Evolutionary conservation across 257 asterid species (phyloP).

Genomic region (Solanum virginianum): DNA sequence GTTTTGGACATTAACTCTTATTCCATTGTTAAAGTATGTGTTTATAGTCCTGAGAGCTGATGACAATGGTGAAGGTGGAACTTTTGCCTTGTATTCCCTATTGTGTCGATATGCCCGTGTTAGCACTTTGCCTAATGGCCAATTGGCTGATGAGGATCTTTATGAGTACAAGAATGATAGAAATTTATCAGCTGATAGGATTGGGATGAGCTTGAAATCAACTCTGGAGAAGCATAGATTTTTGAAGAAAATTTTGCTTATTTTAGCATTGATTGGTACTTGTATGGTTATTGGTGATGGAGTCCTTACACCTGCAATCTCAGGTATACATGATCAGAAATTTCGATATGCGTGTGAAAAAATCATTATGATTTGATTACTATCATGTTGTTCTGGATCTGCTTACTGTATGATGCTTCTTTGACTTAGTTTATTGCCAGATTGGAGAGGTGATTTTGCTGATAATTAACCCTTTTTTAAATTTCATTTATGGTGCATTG

Average conservation of each 20-base stretch:
- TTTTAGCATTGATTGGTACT: constrained; percentile 79
- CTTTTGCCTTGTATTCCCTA: constrained; percentile 76
- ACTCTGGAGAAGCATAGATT: constrained; percentile 60
- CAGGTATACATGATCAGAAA: constrained; percentile 31
- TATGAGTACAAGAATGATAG: constrained; percentile 66
- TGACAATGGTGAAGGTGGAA: constrained; percentile 98
- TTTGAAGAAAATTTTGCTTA: constrained; percentile 55
- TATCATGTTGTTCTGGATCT: not conserved
- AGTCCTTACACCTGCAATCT: constrained; percentile 90
- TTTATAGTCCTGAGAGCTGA: constrained; percentile 82
- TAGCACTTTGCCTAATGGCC: constrained; percentile 79
- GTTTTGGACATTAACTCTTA: constrained; percentile 86
- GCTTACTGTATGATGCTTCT: not conserved
- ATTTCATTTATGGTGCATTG: not conserved
- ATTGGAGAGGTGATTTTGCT: not conserved
- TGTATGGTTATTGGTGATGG: constrained; percentile 99
- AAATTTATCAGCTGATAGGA: constrained; percentile 22
- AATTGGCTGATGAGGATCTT: constrained; percentile 86
- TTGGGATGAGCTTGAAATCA: constrained; percentile 58
- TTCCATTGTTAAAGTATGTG: constrained; percentile 80
- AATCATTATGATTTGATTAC: not conserved
- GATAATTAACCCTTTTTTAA: not conserved
- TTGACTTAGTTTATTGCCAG: not conserved
- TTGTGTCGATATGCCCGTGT: constrained; percentile 85
- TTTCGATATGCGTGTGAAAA: not conserved